phyloP scores from a whole-genome alignment of 1,284 basidiomycete species.

The Cystobasidium slooffiae region DNA sequence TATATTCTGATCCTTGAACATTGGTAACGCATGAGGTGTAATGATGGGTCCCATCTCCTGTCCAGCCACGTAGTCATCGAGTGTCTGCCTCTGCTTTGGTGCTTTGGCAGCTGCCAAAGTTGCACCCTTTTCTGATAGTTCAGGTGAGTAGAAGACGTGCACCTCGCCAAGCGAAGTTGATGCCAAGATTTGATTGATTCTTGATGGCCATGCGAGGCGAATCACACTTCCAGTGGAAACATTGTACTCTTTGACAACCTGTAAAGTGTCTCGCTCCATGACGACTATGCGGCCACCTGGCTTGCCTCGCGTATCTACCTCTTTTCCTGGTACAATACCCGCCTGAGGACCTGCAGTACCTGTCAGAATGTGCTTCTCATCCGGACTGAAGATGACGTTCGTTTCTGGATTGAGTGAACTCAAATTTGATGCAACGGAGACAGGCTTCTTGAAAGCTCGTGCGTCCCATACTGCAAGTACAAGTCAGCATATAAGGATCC shows the following conservation, averaged over 20 bases:
- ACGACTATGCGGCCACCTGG: slow-evolving; percentile 70
- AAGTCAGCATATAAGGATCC: slow-evolving; percentile 30
- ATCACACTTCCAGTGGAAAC: slow-evolving; percentile 72
- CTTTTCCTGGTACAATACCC: slow-evolving; percentile 46
- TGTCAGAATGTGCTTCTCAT: slow-evolving; percentile 82
- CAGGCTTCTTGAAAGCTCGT: slow-evolving; percentile 81
- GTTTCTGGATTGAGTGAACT: slow-evolving; percentile 85
- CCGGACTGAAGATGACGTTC: slow-evolving; percentile 89
- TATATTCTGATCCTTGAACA: slow-evolving; percentile 80
- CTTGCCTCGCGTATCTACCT: slow-evolving; percentile 64
- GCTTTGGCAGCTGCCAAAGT: slow-evolving; percentile 73
- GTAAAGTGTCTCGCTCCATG: slow-evolving; percentile 70
- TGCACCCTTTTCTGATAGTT: slow-evolving; percentile 84
- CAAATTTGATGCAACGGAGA: slow-evolving; percentile 67
- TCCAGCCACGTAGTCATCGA: slow-evolving; percentile 74
- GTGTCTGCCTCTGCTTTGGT: slow-evolving; percentile 69
- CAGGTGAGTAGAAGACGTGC: slow-evolving; percentile 85
- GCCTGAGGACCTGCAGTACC: slow-evolving; percentile 62
- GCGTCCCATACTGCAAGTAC: slow-evolving; percentile 86
- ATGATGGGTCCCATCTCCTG: slow-evolving; percentile 67
- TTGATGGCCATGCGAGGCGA: slow-evolving; percentile 89
- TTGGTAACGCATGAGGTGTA: slow-evolving; percentile 84
- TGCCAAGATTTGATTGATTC: slow-evolving; percentile 92
- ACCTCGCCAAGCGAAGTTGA: slow-evolving; percentile 86
- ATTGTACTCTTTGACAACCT: slow-evolving; percentile 67